phyloP scores from a whole-genome alignment of 495 filamentous ascomycete genomes.

The Neurospora cerealis region DNA sequence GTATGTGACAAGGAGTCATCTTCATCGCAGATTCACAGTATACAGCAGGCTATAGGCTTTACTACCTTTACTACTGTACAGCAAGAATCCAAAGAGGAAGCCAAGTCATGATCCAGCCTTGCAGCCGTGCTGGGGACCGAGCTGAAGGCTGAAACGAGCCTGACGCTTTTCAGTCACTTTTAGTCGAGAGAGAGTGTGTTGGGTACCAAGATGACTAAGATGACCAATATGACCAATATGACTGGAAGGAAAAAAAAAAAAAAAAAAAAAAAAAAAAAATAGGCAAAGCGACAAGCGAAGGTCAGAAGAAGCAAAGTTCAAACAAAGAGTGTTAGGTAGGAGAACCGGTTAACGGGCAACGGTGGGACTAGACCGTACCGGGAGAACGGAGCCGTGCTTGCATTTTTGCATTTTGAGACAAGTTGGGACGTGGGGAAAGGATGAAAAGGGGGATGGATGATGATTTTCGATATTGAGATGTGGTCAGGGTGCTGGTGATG shows the following conservation, averaged over 20 bases:
- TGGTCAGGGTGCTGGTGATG: neutral
- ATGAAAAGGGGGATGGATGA: neutral
- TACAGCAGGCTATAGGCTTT: neutral
- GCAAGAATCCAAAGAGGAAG: neutral
- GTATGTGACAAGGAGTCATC: neutral
- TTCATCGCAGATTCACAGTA: neutral
- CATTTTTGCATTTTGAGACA: neutral
- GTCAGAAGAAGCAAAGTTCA: neutral
- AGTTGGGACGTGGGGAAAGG: neutral
- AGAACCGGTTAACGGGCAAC: neutral
- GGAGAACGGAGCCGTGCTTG: neutral
- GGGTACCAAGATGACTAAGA: neutral
- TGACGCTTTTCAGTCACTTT: neutral
- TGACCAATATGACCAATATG: neutral
- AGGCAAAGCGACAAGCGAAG: neutral
- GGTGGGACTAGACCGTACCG: neutral
- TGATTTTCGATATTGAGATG: neutral
- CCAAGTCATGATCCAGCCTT: neutral
- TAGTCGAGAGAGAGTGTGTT: neutral
- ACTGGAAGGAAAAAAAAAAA: neutral
- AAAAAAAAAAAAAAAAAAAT: neutral
- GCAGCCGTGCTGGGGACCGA: conserved; percentile 15
- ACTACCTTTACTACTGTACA: neutral
- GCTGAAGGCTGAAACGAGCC: conserved; percentile 21
- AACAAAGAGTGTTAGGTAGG: neutral